Conservation (phyloP, 352 stramenopile species). For the Albugo laibachii region DNA sequence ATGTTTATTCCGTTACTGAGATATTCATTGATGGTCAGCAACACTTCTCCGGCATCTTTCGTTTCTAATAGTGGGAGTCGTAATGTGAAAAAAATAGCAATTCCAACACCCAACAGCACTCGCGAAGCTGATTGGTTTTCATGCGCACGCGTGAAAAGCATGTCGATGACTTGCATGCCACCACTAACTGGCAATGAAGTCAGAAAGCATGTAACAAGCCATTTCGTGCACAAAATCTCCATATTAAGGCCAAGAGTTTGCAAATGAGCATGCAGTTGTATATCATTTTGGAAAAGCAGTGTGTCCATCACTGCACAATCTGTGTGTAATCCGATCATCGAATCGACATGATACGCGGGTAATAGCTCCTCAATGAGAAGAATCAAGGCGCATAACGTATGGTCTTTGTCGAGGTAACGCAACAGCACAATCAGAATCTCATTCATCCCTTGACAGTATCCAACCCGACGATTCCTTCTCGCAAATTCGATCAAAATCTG, state of each 20-base stretch:
- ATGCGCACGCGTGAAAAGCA: constrained; percentile 35
- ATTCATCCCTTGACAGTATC: constrained; percentile 77
- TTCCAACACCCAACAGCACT: constrained; percentile 46
- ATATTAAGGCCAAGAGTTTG: constrained; percentile 65
- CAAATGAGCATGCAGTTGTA: constrained; percentile 43
- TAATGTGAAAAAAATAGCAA: constrained; percentile 60
- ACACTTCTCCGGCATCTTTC: constrained; percentile 57
- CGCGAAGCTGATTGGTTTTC: constrained; percentile 47
- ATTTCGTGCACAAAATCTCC: constrained; percentile 77
- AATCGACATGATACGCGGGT: constrained; percentile 63
- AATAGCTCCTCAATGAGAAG: constrained; percentile 56
- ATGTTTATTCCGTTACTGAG: constrained; percentile 8
- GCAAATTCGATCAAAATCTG: constrained; percentile 57
- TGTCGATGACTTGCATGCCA: constrained; percentile 60
- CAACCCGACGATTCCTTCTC: constrained; percentile 43
- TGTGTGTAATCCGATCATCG: constrained; percentile 67
- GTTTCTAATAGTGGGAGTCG: constrained; percentile 31
- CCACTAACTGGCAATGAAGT: constrained; percentile 49
- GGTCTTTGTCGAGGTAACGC: constrained; percentile 34
- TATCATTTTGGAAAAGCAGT: constrained; percentile 53
- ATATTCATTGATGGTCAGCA: constrained; percentile 62
- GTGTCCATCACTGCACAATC: constrained; percentile 71
- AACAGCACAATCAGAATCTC: constrained; percentile 57
- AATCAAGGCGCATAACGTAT: constrained; percentile 32
- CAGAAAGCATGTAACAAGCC: constrained; percentile 73